These are phyloP conservation scores for Globisporangium takayamanum DNA, from an alignment of 352 stramenopile species.

Conservation along the genomic window DNA sequence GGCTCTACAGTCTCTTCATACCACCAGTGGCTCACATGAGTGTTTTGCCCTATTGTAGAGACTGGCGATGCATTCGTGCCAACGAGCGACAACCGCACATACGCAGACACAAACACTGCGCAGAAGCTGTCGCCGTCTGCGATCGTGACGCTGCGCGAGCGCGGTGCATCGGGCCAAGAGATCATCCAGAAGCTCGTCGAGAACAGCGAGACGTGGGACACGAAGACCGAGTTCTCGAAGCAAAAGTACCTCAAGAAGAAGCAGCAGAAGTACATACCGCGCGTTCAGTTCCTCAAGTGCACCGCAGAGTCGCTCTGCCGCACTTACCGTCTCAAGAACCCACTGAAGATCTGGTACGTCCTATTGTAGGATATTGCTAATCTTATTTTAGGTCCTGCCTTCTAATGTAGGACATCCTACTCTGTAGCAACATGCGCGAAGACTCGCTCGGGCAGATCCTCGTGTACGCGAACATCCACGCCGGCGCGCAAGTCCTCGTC, in stretches of 20 bases:
- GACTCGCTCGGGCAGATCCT: conserved; percentile 93
- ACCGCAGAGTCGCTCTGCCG: conserved; percentile 87
- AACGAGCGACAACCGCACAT: conserved; percentile 72
- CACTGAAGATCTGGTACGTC: conserved; percentile 78
- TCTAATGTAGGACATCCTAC: neutral
- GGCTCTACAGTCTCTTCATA: neutral
- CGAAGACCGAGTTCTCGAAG: conserved; percentile 95
- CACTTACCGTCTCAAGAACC: conserved; percentile 88
- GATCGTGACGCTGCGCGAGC: conserved; percentile 63
- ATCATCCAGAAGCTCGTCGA: conserved; percentile 92
- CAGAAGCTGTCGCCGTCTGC: conserved; percentile 68
- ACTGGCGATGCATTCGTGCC: conserved; percentile 75
- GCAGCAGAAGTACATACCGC: conserved; percentile 90
- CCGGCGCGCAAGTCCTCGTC: conserved; percentile 84
- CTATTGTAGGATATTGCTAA: neutral
- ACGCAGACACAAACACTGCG: conserved; percentile 81
- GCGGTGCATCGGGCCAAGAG: conserved; percentile 63
- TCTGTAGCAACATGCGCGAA: conserved; percentile 70
- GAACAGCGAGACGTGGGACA: conserved; percentile 92
- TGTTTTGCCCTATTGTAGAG: conserved; percentile 25
- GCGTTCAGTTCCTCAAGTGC: conserved; percentile 78
- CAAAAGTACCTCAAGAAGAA: conserved; percentile 97
- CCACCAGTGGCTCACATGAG: neutral
- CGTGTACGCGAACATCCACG: conserved; percentile 90
- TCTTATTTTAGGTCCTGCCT: neutral